These are phyloP conservation scores for Lagenaria siceraria DNA, from an alignment of 306 rosid genomes.

Conservation along the genomic window DNA sequence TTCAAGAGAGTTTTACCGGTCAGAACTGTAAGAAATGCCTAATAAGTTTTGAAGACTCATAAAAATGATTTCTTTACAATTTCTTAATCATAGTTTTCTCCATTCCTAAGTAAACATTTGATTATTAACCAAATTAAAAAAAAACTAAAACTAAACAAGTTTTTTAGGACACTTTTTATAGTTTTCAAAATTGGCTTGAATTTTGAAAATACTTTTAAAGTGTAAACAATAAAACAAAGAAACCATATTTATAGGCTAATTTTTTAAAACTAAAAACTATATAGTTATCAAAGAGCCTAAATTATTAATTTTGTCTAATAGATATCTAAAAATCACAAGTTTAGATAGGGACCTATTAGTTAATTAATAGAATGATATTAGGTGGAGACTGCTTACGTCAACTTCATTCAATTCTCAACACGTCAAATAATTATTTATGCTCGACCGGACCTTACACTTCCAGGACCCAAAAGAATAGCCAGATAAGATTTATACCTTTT, in stretches of 20 bases:
- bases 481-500: slow-evolving; percentile 30
- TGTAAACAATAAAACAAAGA: no score
- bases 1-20: no score
- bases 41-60: background rate
- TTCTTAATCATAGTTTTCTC: no score
- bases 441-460: background rate
- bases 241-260: no score
- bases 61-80: no score
- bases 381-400: background rate
- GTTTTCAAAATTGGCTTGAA: no score
- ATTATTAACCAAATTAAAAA: background rate
- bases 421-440: background rate
- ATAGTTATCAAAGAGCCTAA: background rate
- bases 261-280: no score
- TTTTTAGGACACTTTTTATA: no score
- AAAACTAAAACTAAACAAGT: background rate
- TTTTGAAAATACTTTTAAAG: no score
- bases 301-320: no score
- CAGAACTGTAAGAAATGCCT: no score
- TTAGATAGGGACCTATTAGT: background rate
- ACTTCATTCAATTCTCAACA: background rate
- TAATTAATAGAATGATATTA: background rate
- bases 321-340: no score
- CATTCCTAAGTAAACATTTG: background rate
- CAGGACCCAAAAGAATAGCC: background rate